Evolutionary conservation across 352 stramenopile species (phyloP).

Genomic region (Pythium dissimile): DNA sequence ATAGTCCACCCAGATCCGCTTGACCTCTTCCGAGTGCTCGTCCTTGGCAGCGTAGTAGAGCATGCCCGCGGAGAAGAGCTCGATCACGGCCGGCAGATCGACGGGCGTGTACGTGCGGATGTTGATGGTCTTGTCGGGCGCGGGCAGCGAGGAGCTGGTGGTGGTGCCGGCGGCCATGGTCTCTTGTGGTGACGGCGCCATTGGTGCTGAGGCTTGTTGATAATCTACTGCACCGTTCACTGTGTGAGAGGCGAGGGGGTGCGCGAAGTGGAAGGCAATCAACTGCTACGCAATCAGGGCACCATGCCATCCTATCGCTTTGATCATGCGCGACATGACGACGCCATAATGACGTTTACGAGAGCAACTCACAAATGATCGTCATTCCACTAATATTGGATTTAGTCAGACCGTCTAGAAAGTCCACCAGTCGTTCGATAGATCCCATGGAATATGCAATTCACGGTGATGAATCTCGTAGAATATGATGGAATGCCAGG

Average conservation of each 20-base stretch:
- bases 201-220: not conserved
- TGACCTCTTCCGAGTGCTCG: not conserved
- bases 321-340: not conserved
- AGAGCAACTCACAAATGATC: not conserved
- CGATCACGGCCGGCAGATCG: conserved; percentile 8
- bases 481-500: too few species aligned
- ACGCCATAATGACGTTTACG: not conserved
- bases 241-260: too few species aligned
- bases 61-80: conserved; percentile 24
- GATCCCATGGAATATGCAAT: too few species aligned
- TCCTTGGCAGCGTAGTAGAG: conserved; percentile 7
- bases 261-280: too few species aligned
- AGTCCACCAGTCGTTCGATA: too few species aligned
- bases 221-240: too few species aligned
- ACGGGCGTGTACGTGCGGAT: conserved; percentile 18
- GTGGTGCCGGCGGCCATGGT: not conserved
- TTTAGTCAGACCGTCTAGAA: too few species aligned
- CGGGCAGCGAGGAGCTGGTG: not conserved
- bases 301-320: not conserved
- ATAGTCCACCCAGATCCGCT: conserved; percentile 16
- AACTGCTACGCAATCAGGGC: not conserved
- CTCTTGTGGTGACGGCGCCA: not conserved
- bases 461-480: too few species aligned
- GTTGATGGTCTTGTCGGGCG: conserved; percentile 8
- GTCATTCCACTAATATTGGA: too few species aligned